Evolutionary conservation across 2,329 filamentous ascomycete genomes (phyloP).

Genomic region (Trichophyton schoenleinii): DNA sequence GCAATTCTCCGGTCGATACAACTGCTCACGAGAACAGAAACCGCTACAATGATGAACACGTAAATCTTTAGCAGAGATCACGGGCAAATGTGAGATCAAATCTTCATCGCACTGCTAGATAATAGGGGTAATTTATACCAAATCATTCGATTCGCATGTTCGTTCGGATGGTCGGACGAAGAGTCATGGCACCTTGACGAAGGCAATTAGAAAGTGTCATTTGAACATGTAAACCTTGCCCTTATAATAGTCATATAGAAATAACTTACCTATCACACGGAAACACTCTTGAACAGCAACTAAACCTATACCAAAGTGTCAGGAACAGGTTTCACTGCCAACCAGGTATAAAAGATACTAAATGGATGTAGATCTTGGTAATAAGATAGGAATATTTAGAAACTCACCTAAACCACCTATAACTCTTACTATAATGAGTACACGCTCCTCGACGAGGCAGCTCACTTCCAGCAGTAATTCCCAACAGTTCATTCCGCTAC

Average conservation of each 20-base stretch:
- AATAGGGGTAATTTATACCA: constrained; percentile 36
- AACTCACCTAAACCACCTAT: constrained; percentile 43
- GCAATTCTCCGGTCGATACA: constrained; percentile 64
- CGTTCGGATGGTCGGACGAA: constrained; percentile 57
- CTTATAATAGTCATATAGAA: not conserved
- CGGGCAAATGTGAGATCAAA: not conserved
- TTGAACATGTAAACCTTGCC: not conserved
- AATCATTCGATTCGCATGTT: constrained; percentile 75
- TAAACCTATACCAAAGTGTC: constrained; percentile 31
- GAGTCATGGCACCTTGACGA: constrained; percentile 56
- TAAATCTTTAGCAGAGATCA: not conserved
- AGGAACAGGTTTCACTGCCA: not conserved
- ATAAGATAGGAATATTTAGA: not conserved
- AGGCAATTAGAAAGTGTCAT: not conserved
- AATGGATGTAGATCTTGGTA: not conserved
- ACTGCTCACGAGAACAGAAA: constrained; percentile 68
- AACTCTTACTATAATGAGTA: constrained; percentile 42
- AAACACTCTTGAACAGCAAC: constrained; percentile 45
- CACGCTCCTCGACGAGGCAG: constrained; percentile 43
- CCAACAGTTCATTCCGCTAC: constrained; percentile 40
- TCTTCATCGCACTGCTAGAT: not conserved
- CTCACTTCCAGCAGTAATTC: constrained; percentile 43
- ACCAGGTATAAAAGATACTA: not conserved
- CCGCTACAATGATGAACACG: constrained; percentile 31
- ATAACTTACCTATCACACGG: constrained; percentile 41